Conservation (phyloP, 208 protist species). For the Blastocrithidia nonstop region DNA sequence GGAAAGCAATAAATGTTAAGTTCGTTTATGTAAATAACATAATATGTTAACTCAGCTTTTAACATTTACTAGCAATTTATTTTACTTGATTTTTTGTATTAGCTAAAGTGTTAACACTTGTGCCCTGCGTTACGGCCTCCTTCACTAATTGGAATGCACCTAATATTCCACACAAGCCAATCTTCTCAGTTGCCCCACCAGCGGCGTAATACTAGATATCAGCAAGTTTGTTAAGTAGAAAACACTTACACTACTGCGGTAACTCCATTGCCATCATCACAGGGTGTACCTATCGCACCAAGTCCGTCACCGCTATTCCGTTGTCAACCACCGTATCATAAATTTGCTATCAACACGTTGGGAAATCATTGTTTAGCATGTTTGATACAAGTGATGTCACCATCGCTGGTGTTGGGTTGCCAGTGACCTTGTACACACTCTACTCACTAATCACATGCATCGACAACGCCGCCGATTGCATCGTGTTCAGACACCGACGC, state of each 20-base stretch:
- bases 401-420: slow-evolving; percentile 67
- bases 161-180: slow-evolving; percentile 45
- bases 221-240: slow-evolving; percentile 55
- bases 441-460: slow-evolving; percentile 50
- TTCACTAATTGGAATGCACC: slow-evolving; percentile 74
- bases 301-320: slow-evolving; percentile 54
- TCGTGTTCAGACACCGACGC: slow-evolving; percentile 93
- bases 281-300: slow-evolving; percentile 61
- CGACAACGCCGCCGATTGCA: slow-evolving; percentile 87
- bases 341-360: slow-evolving; percentile 36
- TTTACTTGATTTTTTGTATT: too few species aligned
- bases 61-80: too few species aligned
- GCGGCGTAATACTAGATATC: slow-evolving; percentile 75
- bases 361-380: slow-evolving; percentile 57
- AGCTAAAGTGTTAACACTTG: too few species aligned
- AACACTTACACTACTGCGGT: slow-evolving; percentile 71
- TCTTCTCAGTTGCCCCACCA: slow-evolving; percentile 36
- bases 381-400: slow-evolving; percentile 50
- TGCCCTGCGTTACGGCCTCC: slow-evolving; percentile 64
- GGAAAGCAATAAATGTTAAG: too few species aligned
- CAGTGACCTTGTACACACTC: slow-evolving; percentile 67
- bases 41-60: too few species aligned
- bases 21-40: too few species aligned
- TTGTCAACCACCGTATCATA: slow-evolving; percentile 22
- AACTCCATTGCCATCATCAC: slow-evolving; percentile 76